Evolutionary conservation across 345 rosid species (phyloP), one percentile per base, ranked within the genome.

Genomic region (Moricandia moricandioides): DNA sequence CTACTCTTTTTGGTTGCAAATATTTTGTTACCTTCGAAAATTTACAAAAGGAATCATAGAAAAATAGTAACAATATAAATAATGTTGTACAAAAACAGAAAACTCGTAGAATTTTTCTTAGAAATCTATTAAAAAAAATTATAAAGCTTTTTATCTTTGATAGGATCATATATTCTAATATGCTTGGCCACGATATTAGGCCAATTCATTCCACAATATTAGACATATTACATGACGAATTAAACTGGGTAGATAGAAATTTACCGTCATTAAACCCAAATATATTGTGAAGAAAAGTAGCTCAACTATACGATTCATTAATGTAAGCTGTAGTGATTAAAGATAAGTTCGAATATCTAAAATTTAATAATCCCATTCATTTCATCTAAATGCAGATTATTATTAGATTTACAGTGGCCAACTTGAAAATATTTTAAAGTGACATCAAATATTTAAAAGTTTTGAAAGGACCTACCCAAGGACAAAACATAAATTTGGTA

Each of bases 281-380:
- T 52, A 62, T 52, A 62, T 11, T 3, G 7, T 9, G 26, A 21
- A n/a, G 8, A 59, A 33, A 18, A 21, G 8, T 18, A 27, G 14
- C 7, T 10, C 10, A 34, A 72, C 37, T 73, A 40, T 56, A 40
- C 65, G 62, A 54, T 24, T 49, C 70, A 56, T 30, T 65, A 56
- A 31, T 40, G 35, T 17, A 30, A 56, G 33, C n/a, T 40, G 30
- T 21, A 21, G 24, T 56, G 35, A 43, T 56, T 33, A 43, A 34
- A 31, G 72, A 73, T 73, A 73, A 56, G 65, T 56, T 73, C 35
- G 56, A 30, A 73, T 72, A 16, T 14, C n/a, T 17, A 3, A 35
- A 39, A 16, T 72, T 39, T 12, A 40, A 55, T 12, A 16, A 21
- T 29, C 11, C 30, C 21, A 37, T 34, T 54, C 35, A 52, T 62